Base-by-base conservation (phyloP, 768 basidiomycete genomes). In the Amanita fuliginea region DNA sequence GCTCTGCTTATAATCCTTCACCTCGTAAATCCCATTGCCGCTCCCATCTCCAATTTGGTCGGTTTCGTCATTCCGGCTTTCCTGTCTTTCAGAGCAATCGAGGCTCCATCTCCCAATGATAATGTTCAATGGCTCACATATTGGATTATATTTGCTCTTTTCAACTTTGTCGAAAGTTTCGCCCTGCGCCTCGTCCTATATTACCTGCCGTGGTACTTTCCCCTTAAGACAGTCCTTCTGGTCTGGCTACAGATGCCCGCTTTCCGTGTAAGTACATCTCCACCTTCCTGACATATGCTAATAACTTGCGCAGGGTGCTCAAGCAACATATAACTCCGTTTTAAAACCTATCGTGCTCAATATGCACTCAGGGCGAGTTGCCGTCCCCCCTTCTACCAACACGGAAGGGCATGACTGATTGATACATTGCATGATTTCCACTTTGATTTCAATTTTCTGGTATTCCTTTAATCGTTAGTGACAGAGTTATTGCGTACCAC, bases 121-220 rank as follows among this genome's bases (percentile, higher is more conserved):
- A 88, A 95, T 67, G 74, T 86, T 59, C 93, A 96, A 69, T 97
- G 93, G 93, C 76, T 97, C 61, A 95, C 94, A 2, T 98, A 98
- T 75, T 98, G 95, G 95, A 76, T 89, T 61, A 77, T 95, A 47
- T 94, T 96, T 58, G 92, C 91, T 48, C 86, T 83, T 67, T 83
- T 96, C 78, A 95, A 86, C 73, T 89, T 96, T 68, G 59, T 88
- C 53, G 95, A 97, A 71, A 83, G 79, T 60, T 76, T 95, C 57
- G 89, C 87, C 46, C 73, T 89, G 55, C 79, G 86, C 46, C 52
- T 86, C 53, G 77, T 96, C 53, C 81, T 97, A 56, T 91, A 94
- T 73, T 98, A 93, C 62, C 61, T 93, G 57, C 89, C 93, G 39
- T 92, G 91, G 86, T 97, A 95, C 66, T 96, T 83, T 63, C 82